These are phyloP conservation scores for Lobosporangium transversale DNA, from an alignment of 192 early-diverging fungal genomes.

Conservation along the genomic window DNA sequence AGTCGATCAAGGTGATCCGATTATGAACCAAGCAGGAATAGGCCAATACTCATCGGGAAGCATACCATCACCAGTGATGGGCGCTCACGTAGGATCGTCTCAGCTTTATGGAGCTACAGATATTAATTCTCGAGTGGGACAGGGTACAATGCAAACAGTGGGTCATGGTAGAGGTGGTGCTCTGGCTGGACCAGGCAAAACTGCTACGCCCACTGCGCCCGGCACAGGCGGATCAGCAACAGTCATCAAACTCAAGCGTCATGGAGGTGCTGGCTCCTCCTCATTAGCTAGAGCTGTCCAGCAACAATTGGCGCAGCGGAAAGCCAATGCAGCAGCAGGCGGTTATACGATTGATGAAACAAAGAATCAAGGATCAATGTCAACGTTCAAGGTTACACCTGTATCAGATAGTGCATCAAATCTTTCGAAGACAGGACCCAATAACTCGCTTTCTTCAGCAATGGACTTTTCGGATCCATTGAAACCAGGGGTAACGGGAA, in stretches of 20 bases:
- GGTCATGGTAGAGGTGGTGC: neutral
- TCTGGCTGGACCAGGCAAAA: conserved; percentile 15
- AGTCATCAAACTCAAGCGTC: conserved; percentile 48
- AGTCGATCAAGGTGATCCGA: conserved; percentile 30
- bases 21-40: conserved; percentile 6
- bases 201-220: neutral
- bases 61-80: neutral
- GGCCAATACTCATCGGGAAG: conserved; percentile 13
- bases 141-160: neutral
- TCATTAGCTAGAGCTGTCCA: conserved; percentile 65
- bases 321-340: conserved; percentile 30
- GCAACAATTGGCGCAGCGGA: conserved; percentile 58
- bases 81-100: neutral
- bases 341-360: conserved; percentile 22
- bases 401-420: neutral
- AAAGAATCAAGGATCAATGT: conserved; percentile 9
- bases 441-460: conserved; percentile 28
- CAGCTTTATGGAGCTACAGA: conserved; percentile 9
- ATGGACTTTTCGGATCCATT: conserved; percentile 28
- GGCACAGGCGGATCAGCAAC: conserved; percentile 17
- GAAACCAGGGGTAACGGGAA: conserved; percentile 41
- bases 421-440: conserved; percentile 15
- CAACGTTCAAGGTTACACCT: conserved; percentile 19
- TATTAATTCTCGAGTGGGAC: neutral
- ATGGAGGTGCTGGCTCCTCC: conserved; percentile 59